phyloP scores from a whole-genome alignment of 495 filamentous ascomycete species.

The Penicillium verhagenii region DNA sequence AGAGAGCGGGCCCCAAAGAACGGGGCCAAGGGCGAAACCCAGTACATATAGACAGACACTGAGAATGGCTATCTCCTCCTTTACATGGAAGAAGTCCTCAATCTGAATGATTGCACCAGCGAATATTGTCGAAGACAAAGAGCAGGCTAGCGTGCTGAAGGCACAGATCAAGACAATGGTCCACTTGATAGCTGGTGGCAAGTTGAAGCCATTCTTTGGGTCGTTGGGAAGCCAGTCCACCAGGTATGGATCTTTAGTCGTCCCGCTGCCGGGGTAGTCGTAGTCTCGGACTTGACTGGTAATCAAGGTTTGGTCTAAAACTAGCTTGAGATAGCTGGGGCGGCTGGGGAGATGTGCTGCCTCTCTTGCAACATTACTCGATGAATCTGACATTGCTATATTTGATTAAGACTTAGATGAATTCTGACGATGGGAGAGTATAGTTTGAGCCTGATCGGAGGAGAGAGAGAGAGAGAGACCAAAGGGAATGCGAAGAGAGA shows the following conservation, averaged over 20 bases:
- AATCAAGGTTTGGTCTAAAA: conserved; percentile 30
- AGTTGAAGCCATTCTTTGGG: conserved; percentile 58
- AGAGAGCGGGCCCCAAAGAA: conserved; percentile 60
- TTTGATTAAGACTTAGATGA: not conserved
- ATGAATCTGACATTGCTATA: not conserved
- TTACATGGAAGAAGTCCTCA: conserved; percentile 47
- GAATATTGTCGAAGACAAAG: conserved; percentile 65
- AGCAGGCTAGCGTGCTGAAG: conserved; percentile 58
- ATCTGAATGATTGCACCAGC: conserved; percentile 58
- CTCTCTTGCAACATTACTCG: not conserved
- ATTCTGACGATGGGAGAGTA: not conserved
- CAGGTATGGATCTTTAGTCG: conserved; percentile 59
- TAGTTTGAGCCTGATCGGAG: too few relatives aligned
- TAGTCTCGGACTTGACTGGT: conserved; percentile 47
- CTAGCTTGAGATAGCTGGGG: not conserved
- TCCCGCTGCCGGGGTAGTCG: conserved; percentile 57
- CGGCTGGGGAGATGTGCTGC: not conserved
- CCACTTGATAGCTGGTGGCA: conserved; percentile 56
- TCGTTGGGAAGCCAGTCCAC: conserved; percentile 64
- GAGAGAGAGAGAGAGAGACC: too few relatives aligned
- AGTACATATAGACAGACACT: conserved; percentile 49
- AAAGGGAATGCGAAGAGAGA: too few relatives aligned
- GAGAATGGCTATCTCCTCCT: conserved; percentile 30
- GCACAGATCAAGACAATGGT: conserved; percentile 55
- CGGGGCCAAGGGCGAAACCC: conserved; percentile 44